Conservation (phyloP, 768 basidiomycete genomes). For the Gyrodon lividus region DNA sequence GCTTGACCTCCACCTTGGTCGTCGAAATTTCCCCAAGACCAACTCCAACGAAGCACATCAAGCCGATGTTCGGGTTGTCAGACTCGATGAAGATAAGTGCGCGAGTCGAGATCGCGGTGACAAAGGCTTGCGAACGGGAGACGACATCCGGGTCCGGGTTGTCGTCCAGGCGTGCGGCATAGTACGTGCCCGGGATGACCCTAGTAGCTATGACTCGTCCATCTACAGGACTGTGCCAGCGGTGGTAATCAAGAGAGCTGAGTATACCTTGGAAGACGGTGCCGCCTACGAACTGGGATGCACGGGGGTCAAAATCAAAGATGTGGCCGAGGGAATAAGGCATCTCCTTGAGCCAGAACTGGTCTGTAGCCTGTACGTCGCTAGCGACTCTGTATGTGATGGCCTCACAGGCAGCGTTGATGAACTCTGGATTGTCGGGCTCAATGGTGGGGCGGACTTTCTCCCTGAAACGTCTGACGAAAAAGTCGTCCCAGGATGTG, state of each 20-base stretch:
- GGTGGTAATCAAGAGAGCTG: conserved; percentile 53
- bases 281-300: conserved; percentile 47
- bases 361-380: conserved; percentile 41
- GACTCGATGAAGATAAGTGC: conserved; percentile 58
- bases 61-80: conserved; percentile 50
- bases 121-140: conserved; percentile 31
- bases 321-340: conserved; percentile 60
- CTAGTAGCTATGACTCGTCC: conserved; percentile 41
- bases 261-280: conserved; percentile 60
- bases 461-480: conserved; percentile 42
- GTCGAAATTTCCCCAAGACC: conserved; percentile 67
- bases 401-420: conserved; percentile 57
- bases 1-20: conserved; percentile 48
- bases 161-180: conserved; percentile 34
- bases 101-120: conserved; percentile 51
- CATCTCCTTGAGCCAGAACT: conserved; percentile 63
- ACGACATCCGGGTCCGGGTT: conserved; percentile 27
- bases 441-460: conserved; percentile 40
- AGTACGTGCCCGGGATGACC: conserved; percentile 52
- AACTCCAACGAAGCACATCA: conserved; percentile 58
- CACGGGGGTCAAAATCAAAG: conserved; percentile 42
- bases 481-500: conserved; percentile 55
- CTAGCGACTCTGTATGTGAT: conserved; percentile 40
- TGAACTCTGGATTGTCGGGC: conserved; percentile 30
- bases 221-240: conserved; percentile 60